phyloP scores from a whole-genome alignment of 192 early-diverging fungal genomes.

The Glomus cerebriforme region DNA sequence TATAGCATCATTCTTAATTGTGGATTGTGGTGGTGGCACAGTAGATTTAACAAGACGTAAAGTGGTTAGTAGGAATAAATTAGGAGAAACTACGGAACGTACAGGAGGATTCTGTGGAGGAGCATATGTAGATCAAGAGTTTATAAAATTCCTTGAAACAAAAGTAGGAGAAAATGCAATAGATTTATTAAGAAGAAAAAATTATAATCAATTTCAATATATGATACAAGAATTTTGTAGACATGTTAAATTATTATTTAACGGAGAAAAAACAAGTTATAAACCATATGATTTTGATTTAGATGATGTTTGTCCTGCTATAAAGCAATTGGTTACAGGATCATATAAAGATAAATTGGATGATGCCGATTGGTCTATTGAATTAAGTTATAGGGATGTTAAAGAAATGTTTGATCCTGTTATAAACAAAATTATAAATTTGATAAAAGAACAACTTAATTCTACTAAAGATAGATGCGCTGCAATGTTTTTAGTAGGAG shows the following conservation, averaged over 20 bases:
- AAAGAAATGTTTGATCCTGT: conserved; percentile 55
- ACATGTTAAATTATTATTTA: conserved; percentile 14
- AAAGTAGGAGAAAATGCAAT: background rate
- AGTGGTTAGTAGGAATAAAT: background rate
- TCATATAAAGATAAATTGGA: background rate
- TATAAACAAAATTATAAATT: conserved; percentile 36
- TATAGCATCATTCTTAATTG: conserved; percentile 28
- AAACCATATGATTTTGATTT: conserved; percentile 11
- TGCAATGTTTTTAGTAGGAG: conserved; percentile 54
- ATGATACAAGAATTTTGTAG: conserved; percentile 19
- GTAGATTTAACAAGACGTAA: conserved; percentile 37
- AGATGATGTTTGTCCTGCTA: background rate
- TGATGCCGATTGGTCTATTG: conserved; percentile 11
- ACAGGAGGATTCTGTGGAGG: conserved; percentile 14
- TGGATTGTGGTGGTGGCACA: conserved; percentile 34
- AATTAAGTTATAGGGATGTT: background rate
- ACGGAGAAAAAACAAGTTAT: background rate
- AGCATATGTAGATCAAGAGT: conserved; percentile 24
- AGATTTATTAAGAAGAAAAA: background rate
- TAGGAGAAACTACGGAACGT: conserved; percentile 19
- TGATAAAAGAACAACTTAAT: conserved; percentile 48
- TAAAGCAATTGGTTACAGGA: background rate
- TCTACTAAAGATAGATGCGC: conserved; percentile 35
- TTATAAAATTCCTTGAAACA: conserved; percentile 15
- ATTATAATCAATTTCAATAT: conserved; percentile 26